These are phyloP conservation scores for Blumeria hordei DNA, from an alignment of 2,329 filamentous ascomycete species.

Conservation along the genomic window DNA sequence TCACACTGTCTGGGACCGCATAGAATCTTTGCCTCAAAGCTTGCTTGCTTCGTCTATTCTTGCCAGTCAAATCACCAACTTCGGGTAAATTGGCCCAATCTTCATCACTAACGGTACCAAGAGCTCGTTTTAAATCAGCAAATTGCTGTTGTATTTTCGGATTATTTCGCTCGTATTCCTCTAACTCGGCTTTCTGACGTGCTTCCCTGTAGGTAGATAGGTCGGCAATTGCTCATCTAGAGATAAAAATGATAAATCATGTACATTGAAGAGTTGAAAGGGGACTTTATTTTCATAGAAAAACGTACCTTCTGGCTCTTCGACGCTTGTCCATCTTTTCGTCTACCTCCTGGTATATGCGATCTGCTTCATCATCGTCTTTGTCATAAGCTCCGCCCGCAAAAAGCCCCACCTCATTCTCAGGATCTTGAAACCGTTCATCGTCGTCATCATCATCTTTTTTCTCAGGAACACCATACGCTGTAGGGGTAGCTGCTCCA, in stretches of 20 bases:
- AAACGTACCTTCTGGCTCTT: conserved; percentile 62
- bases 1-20: conserved; percentile 84
- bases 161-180: conserved; percentile 92
- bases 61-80: conserved; percentile 87
- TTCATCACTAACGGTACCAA: conserved; percentile 74
- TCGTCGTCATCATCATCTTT: conserved; percentile 46
- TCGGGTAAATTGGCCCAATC: conserved; percentile 93
- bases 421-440: conserved; percentile 77
- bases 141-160: conserved; percentile 98
- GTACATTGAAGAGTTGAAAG: conserved; percentile 18
- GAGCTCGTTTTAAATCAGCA: conserved; percentile 75
- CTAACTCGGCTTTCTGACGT: conserved; percentile 70
- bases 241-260: conserved; percentile 40
- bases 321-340: conserved; percentile 88
- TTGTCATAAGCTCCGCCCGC: conserved; percentile 90
- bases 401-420: conserved; percentile 90
- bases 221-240: conserved; percentile 58
- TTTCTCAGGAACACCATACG: conserved; percentile 34
- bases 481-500: conserved; percentile 43
- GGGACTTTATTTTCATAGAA: conserved; percentile 9
- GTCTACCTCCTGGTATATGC: conserved; percentile 86
- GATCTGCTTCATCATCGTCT: conserved; percentile 91
- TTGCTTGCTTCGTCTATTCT: conserved; percentile 67
- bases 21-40: conserved; percentile 72
- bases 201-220: conserved; percentile 56